Conservation (phyloP, 192 early-diverging fungal species). For the Umbelopsis sp. region DNA sequence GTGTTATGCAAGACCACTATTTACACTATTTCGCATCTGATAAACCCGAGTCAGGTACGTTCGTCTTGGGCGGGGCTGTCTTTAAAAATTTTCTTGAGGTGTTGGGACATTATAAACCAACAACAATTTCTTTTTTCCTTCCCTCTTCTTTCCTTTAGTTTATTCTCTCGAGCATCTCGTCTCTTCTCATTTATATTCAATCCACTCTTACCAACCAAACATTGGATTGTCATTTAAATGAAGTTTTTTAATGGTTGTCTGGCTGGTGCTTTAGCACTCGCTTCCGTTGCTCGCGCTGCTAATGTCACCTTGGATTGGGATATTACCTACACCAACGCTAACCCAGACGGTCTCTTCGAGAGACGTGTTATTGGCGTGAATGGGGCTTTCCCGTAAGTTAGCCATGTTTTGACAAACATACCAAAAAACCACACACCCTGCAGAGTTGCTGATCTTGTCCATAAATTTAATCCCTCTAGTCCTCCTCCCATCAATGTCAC, state of each 20-base stretch:
- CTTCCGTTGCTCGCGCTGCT: constrained; percentile 46
- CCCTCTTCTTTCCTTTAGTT: constrained; percentile 20
- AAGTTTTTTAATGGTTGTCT: constrained; percentile 6
- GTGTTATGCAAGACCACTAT: too few species aligned
- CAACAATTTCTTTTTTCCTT: not conserved
- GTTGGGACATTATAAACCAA: too few species aligned
- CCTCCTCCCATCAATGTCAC: constrained; percentile 50
- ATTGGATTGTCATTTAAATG: not conserved
- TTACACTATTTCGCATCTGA: too few species aligned
- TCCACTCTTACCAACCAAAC: not conserved
- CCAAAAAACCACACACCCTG: too few species aligned
- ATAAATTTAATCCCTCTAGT: constrained; percentile 30
- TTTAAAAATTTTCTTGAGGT: not conserved
- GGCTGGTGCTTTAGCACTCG: constrained; percentile 22
- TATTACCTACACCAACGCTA: constrained; percentile 64
- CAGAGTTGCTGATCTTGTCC: not conserved
- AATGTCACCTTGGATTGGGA: constrained; percentile 72
- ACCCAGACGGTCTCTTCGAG: constrained; percentile 67
- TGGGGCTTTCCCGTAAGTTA: constrained; percentile 62
- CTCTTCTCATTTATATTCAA: not conserved
- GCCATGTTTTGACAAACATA: too few species aligned
- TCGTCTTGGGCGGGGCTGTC: not conserved
- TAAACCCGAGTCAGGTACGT: not conserved
- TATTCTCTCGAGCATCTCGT: constrained; percentile 2
- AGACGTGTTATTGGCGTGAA: constrained; percentile 75